Base-by-base conservation (phyloP, 352 stramenopile species). In the Phytophthora chlamydospora region DNA sequence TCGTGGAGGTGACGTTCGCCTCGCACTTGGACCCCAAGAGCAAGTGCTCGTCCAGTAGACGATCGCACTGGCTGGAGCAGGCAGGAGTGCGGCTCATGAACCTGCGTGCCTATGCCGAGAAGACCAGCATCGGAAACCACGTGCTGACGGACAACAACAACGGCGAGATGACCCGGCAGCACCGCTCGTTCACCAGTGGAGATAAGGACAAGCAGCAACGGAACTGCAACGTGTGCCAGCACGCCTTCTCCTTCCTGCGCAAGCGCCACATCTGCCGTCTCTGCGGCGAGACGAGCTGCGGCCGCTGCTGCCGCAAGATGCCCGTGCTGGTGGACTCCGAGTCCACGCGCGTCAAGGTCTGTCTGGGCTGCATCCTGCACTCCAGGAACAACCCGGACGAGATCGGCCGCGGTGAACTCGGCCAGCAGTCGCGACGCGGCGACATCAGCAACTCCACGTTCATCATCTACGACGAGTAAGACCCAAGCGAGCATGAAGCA, bases 1-100 rank as follows among this genome's bases (percentile, higher is more conserved):
- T 95, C 27, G 85, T 95, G n/a, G 79, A 92, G 45, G 78, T 95
- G 56, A 93, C 81, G 24, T 95, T 91, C 49, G 85, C 85, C 21
- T 90, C 82, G 24, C 85, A 95, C 51, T 40, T 95, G 13, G 85
- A 95, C 64, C 83, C 83, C 5, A 93, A 93, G 68, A 91, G 76
- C 66, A 90, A 90, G 53, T 83, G 80, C 58, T 80, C 76, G 29
- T 73, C 75, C 11, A 78, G 70, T 8, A 88, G 80, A 38, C 70
- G 75, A 11, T 73, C 77, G 5, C 68, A 85, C 17, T 93, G 80
- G 79, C 57, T 90, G 16, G 81, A 93, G 8, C 76, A 80, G 34
- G 78, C 78, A 6, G 71, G 66, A n/a, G 44, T 65, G 34, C 79
- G 83, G 4, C 74, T 93, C 21, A 58, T 50, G 0, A 90, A 91